Conservation (phyloP, 2,329 filamentous ascomycete species). For the Penicillium janthinellum region DNA sequence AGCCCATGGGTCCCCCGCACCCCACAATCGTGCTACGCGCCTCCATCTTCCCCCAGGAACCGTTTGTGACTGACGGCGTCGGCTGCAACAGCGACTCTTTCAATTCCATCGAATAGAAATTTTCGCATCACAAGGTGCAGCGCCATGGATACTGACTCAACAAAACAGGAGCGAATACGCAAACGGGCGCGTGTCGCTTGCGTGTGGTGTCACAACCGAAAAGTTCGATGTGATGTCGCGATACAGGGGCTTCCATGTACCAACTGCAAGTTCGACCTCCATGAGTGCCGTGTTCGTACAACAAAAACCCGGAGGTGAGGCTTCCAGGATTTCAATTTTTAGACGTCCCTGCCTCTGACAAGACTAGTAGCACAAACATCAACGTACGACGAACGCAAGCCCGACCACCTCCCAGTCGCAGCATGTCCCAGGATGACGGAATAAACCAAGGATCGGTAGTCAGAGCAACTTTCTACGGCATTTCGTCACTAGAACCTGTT, state of each 20-base stretch:
- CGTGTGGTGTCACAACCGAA: background rate
- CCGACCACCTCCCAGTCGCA: background rate
- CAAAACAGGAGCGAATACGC: background rate
- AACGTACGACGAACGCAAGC: background rate
- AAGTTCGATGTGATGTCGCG: background rate
- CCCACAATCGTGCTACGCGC: background rate
- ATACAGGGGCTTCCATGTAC: background rate
- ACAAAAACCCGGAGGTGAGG: background rate
- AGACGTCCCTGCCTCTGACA: background rate
- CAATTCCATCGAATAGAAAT: background rate
- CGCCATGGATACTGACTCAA: background rate
- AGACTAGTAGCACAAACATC: background rate
- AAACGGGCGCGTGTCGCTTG: background rate
- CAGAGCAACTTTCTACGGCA: background rate
- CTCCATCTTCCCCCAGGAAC: background rate
- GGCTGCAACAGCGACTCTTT: background rate
- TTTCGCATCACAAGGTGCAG: background rate
- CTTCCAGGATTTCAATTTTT: background rate
- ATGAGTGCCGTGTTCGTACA: background rate
- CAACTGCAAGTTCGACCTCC: background rate
- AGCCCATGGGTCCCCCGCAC: background rate
- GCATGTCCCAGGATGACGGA: background rate
- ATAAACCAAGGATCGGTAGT: background rate
- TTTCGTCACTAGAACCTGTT: background rate
- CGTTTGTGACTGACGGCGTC: background rate